Evolutionary conservation across 2,329 filamentous ascomycete genomes (phyloP).

Genomic region (Macrophomina tecta): DNA sequence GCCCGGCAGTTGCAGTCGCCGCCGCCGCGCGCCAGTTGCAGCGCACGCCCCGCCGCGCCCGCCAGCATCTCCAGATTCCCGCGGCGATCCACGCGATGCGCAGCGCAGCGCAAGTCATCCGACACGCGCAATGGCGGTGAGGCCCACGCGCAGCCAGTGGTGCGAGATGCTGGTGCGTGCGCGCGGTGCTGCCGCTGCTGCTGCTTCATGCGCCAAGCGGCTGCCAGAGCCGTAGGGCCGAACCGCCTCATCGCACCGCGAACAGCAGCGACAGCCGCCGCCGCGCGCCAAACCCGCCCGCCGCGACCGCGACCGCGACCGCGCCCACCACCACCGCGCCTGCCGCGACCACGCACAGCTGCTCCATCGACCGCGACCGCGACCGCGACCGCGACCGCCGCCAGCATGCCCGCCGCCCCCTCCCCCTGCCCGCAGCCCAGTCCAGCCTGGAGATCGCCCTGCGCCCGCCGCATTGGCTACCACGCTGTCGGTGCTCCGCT

Average conservation of each 20-base stretch:
- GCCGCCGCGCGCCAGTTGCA: too few relatives aligned
- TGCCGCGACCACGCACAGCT: too few relatives aligned
- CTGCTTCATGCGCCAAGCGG: background rate
- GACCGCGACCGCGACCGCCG: too few relatives aligned
- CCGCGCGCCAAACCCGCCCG: too few relatives aligned
- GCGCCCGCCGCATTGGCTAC: constrained; percentile 3
- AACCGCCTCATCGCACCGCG: constrained; percentile 14
- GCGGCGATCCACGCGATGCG: constrained; percentile 5
- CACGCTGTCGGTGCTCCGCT: background rate
- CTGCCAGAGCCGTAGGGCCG: constrained; percentile 14
- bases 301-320: too few relatives aligned
- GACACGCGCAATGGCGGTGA: constrained; percentile 18
- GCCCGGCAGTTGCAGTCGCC: background rate
- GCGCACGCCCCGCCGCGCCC: background rate
- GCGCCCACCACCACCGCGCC: too few relatives aligned
- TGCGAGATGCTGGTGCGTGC: background rate
- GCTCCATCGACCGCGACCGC: too few relatives aligned
- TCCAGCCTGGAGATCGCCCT: constrained; percentile 1
- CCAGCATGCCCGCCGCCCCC: too few relatives aligned
- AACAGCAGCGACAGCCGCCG: too few relatives aligned
- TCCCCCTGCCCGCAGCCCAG: background rate
- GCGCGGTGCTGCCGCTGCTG: background rate
- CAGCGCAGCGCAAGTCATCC: constrained; percentile 17
- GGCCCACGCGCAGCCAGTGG: constrained; percentile 7
- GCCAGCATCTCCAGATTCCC: background rate